Evolutionary conservation across 768 basidiomycete species (phyloP), one percentile per base, ranked within the genome.

Genomic region (Cystofilobasidium ferigula): DNA sequence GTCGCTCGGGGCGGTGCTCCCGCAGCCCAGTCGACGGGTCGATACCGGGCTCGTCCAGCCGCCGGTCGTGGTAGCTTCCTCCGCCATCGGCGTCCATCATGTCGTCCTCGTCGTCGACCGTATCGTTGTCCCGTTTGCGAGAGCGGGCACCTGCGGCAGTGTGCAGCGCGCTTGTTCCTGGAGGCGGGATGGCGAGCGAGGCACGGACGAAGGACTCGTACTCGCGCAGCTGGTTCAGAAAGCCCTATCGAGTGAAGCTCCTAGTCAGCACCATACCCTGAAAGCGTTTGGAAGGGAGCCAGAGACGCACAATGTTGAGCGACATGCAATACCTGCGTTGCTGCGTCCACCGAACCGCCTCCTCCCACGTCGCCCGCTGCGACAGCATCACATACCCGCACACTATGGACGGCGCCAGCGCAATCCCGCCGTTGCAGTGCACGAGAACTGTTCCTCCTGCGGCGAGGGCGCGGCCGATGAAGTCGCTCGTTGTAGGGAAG

Each of bases 381-480:
- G 86, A 82, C 67, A 88, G 86, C 89, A 92, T 92, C 42, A 88
- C 88, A 73, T 88, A 92, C 87, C 91, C 91, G 61, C 92, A 86
- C 28, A 90, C 89, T 66, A 92, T 90, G 0, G 89, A 82, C 0
- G 89, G 89, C 2, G 88, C 90, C 14, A 91, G 79, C 67, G 85
- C 87, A 74, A 92, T 92, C 4, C 89, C 89, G 86, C 89, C 89
- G 69, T 91, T 92, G 75, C 89, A 92, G 72, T 92, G 89, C 3
- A 92, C 89, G 20, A 92, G 81, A 10, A 89, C 88, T 56, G 84
- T 83, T 32, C 89, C 88, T 13, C 84, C 83, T 20, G 76, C 71
- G n/a, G 77, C 68, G 64, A 87, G 82, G 7, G 89, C 86, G 0
- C 79, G 70, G 71, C 86, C 83, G 70, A 91, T 89, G 67, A 75